phyloP scores from a whole-genome alignment of 148 eudicot genomes.

The Silene conica region DNA sequence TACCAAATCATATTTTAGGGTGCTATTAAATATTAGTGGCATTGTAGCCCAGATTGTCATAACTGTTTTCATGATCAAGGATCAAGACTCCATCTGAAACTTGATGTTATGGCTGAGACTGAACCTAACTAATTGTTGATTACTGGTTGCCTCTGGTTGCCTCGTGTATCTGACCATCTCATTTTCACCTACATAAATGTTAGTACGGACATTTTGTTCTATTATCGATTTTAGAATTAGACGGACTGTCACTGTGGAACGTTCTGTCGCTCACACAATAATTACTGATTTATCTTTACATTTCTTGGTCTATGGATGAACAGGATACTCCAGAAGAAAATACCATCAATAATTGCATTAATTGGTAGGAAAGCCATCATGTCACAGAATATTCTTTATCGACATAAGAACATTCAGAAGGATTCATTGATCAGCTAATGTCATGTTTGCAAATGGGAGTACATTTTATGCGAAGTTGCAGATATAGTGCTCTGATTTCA shows the following conservation, averaged over 20 bases:
- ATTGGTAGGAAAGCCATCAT: neutral
- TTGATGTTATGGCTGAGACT: too few species aligned
- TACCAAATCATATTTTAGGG: too few species aligned
- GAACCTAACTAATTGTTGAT: too few species aligned
- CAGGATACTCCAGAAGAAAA: conserved; percentile 10
- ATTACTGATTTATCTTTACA: neutral
- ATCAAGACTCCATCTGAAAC: too few species aligned
- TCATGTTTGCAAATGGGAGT: neutral
- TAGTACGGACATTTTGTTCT: too few species aligned
- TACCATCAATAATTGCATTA: neutral
- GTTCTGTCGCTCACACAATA: too few species aligned
- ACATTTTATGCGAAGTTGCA: neutral
- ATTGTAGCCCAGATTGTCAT: too few species aligned
- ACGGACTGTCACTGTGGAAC: too few species aligned
- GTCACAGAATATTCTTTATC: conserved; percentile 1
- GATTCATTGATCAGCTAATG: neutral
- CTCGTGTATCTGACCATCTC: neutral
- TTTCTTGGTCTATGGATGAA: neutral
- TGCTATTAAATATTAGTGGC: too few species aligned
- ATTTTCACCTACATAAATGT: neutral
- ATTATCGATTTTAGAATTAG: too few species aligned
- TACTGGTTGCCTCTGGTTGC: too few species aligned
- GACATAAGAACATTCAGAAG: conserved; percentile 10
- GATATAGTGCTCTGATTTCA: neutral
- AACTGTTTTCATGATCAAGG: too few species aligned